Base-by-base conservation (phyloP, 2,329 filamentous ascomycete species). In the Gliomastix tumulicola region DNA sequence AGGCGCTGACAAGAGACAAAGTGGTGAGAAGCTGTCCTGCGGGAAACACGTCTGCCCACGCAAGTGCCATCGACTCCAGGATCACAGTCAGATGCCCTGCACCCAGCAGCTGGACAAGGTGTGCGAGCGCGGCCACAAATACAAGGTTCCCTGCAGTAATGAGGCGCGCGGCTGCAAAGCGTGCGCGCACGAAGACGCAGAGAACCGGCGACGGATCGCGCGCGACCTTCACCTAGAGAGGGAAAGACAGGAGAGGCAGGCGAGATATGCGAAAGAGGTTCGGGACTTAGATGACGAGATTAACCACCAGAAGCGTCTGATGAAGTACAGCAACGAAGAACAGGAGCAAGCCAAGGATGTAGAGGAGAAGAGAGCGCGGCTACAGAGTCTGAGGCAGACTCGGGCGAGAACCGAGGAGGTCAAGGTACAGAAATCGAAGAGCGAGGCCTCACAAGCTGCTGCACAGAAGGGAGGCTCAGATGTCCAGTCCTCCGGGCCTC, bases 61-160 rank as follows among this genome's bases (percentile, higher is more conserved):
- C 1, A 64, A 65, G 7, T 89, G 84, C 39, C 84, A 89, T 54
- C 68, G 72, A 1, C 43, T 81, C 0, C 47, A 51, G 0, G 70
- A 85, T 39, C 80, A 85, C 47, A 71, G 68, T 0, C 68, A 71
- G 32, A 39, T 54, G 1, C 8, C 38, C 1, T 72, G 69, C 37
- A 16, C 20, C 0, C 35, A 55, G 5, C 36, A 41, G 15, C 20
- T 79, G 0, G 44, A 64, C 0, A 62, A 56, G n/a, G 60, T 45
- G 0, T 86, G 82, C 39, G 34, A 60, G 0, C 62, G 69, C 2
- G 59, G 64, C 0, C 82, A 87, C 46, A 64, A 59, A 8, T 48
- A 53, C 2, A 59, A 57, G 2, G 59, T 68, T 10, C 37, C 44
- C 3, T 87, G 82, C 39, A 57, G 63, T 11, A 45, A 49, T 3